Base-by-base conservation (phyloP, 148 eudicot genomes). In the Limonium bicolor region DNA sequence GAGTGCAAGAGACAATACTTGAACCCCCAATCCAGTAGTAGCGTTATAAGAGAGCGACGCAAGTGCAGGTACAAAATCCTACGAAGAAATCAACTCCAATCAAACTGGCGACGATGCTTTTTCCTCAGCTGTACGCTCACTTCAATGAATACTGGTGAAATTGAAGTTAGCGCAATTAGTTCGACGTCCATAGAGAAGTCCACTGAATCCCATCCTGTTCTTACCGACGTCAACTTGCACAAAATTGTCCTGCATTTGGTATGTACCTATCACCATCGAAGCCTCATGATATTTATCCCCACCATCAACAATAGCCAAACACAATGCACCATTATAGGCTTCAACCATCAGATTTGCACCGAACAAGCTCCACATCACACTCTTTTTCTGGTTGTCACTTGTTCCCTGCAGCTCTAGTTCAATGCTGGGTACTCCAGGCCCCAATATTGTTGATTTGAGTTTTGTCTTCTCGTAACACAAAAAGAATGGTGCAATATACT, bases 231-330 rank as follows among this genome's bases (percentile, higher is more conserved):
- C 81, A 29, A 78, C 66, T 41, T 71, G 59, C 8, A 71, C 35
- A 7, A 68, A 34, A 15, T 58, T 35, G 54, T 74, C 60, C 55
- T 71, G 55, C 70, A 78, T 41, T 43, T 78, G 78, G 53, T 59
- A 35, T 6, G 50, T 56, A 23, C 86, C 86, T 10, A 78, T 52
- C 42, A 64, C 63, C 20, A 78, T 48, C 2, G 65, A 27, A 51
- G 75, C 68, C n/a, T n/a, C n/a, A 32, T 62, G 60, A 3, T 71
- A 60, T 15, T 55, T 36, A 2, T 2, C 13, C 61, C 68, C 74
- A 10, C 81, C 86, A 54, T 78, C 69, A 14, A 71, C 70, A 54
- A 78, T 67, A 17, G 75, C 86, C 17, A 78, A 45, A 27, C 86
- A 74, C 14, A 59, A 17, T 36, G 68, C 68, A 0, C 67, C 77